Evolutionary conservation across 169 alveolate genomes (phyloP), one percentile per base, ranked within the genome.

Genomic region (Blepharisma undulans): DNA sequence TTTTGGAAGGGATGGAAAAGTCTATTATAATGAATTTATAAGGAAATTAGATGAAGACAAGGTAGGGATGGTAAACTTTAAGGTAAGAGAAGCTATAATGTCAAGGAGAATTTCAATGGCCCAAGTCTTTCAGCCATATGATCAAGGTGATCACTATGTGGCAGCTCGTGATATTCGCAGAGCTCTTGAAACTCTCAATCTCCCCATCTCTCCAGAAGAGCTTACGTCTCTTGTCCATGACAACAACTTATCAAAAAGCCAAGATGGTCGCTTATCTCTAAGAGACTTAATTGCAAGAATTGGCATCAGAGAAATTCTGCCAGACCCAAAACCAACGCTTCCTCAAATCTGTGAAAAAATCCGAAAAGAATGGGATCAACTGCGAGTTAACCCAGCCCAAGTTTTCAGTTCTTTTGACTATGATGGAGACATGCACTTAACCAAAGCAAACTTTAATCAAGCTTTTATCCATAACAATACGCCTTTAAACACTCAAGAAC

Each of bases 351-450:
- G 25, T 82, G 89, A 82, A 34, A 32, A 72, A 36, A 19, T 82
- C 25, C 29, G 34, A 34, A 72, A 33, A 22, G 30, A 33, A 21
- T 82, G 89, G 89, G 76, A 82, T 16, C 61, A 34, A 5, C 33
- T 19, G 32, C 27, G 89, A 36, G 48, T 60, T 16, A 72, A 82
- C 76, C 89, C 89, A 6, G 60, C 25, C 33, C 34, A 30, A 22
- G 48, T 82, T 21, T 82, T 82, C 60, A 82, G 77, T 21, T 77
- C 29, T 6, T 82, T 82, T 82, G 89, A 82, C 76, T 82, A 82
- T 60, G 89, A 82, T 32, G 48, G 48, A 34, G 89, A 82, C 76
- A 21, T 34, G 76, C 89, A 82, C 22, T 82, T 82, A 60, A 82
- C 89, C 14, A 22, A 33, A n/a, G 60, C 34, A n/a, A 82, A 82